phyloP scores from a whole-genome alignment of 2,329 filamentous ascomycete species.

The Fusarium verticillioides region DNA sequence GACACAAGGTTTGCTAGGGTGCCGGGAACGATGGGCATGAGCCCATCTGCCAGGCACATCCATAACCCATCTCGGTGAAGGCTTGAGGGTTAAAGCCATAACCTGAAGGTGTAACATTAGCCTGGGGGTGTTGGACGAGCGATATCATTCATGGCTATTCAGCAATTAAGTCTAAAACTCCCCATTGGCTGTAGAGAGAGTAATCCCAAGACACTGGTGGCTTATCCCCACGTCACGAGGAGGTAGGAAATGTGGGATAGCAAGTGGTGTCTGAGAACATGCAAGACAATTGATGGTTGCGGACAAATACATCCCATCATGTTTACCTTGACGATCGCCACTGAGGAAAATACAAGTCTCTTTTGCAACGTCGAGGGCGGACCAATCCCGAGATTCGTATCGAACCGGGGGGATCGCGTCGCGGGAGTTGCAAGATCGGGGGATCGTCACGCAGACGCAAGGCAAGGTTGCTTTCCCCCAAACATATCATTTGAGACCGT shows the following conservation, averaged over 20 bases:
- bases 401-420: slow-evolving; percentile 10
- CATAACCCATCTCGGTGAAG: slow-evolving; percentile 15
- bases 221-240: slow-evolving; percentile 3
- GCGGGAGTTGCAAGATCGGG: slow-evolving; percentile 42
- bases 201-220: neutral
- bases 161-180: neutral
- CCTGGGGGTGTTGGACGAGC: slow-evolving; percentile 12
- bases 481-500: slow-evolving; percentile 26
- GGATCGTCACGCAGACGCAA: slow-evolving; percentile 39
- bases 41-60: slow-evolving; percentile 21
- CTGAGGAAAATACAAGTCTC: slow-evolving; percentile 14
- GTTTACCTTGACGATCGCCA: slow-evolving; percentile 26
- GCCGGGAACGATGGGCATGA: slow-evolving; percentile 19
- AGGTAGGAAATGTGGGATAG: slow-evolving; percentile 3
- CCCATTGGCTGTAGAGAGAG: neutral
- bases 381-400: slow-evolving; percentile 22
- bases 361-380: slow-evolving; percentile 19
- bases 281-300: slow-evolving; percentile 7
- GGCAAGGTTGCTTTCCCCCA: slow-evolving; percentile 31
- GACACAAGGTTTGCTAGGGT: slow-evolving; percentile 30
- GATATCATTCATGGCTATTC: neutral
- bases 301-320: slow-evolving; percentile 18
- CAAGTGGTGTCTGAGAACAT: slow-evolving; percentile 3
- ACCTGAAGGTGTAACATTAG: slow-evolving; percentile 40
- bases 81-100: slow-evolving; percentile 9